Evolutionary conservation across 108 stramenopile genomes (phyloP), one percentile per base, ranked within the genome.

Genomic region (Fragilaria radians): DNA sequence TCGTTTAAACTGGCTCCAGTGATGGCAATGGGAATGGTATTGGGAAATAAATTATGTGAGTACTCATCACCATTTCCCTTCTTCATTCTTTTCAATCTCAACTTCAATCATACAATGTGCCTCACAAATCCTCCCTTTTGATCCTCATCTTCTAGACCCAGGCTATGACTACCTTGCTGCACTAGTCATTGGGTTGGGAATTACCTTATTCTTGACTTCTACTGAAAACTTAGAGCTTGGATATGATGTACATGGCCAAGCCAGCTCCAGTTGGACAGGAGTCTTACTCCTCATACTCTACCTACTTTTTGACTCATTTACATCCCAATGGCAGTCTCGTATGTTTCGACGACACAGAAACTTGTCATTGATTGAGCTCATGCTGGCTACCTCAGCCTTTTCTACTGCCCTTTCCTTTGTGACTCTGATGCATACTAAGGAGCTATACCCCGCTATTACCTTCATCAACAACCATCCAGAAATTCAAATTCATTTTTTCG

Each of bases 1-100:
- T 78, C 85, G 17, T 98, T 97, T 81, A 99, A 99, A 74, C 73
- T 99, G 33, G 92, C 94, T 1, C 98, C 98, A 0, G 95, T 99
- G 28, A 98, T 99, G 98, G 57, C 90, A 23, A 98, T 99, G 97
- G 97, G 97, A 5, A 93, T 91, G 57, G 64, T 97, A 11, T 62
- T 97, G 31, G 94, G 93, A 19, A 91, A 91, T 73, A 86, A 93
- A 55, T 58, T 72, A 4, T 42, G 36, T 42, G 36, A 42, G 36
- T 42, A 7, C 14, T 7, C 36, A 7, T 42, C n/a, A n/a, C n/a
- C n/a, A n/a, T n/a, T n/a, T n/a, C n/a, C n/a, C n/a, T n/a, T n/a
- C n/a, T n/a, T n/a, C n/a, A n/a, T n/a, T n/a, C n/a, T n/a, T 42
- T 14, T 7, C 14, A 42, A 42, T 11, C 36, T 11, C 14, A 42